Percentiles rank a stretch among this genome's conserved stretches.
Conservation (phyloP, 257 asterid genomes). For the Solanum sejunctum region DNA sequence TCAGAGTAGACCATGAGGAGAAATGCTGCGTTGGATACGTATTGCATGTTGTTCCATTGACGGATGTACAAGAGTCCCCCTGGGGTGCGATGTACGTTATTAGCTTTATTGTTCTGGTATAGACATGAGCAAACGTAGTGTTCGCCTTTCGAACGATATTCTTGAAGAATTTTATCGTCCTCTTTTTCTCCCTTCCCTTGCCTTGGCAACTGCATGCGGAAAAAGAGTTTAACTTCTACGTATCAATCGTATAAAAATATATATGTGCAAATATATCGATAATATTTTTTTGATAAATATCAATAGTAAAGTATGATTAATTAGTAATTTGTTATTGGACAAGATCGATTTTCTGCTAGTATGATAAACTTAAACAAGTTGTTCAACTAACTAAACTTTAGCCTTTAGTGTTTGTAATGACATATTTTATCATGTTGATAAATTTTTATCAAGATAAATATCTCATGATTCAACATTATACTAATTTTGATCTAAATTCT, state of each 20-base stretch:
- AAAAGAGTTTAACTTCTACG: neutral
- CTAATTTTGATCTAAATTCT: neutral
- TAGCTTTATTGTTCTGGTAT: conserved; percentile 38
- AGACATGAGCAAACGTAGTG: conserved; percentile 49
- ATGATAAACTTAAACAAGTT: neutral
- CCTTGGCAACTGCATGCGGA: conserved; percentile 19
- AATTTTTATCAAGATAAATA: too few relatives aligned
- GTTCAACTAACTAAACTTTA: neutral
- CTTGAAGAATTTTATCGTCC: conserved; percentile 16
- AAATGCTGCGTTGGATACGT: conserved; percentile 48
- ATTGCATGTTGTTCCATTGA: conserved; percentile 95
- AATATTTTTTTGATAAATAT: neutral
- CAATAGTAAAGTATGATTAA: neutral
- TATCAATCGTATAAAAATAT: neutral
- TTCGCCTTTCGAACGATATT: conserved; percentile 48
- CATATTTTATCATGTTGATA: too few relatives aligned
- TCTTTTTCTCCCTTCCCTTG: conserved; percentile 18
- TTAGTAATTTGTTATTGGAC: too few relatives aligned
- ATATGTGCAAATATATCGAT: neutral
- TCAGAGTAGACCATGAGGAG: conserved; percentile 45
- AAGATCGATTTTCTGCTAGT: too few relatives aligned
- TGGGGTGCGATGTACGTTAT: conserved; percentile 62
- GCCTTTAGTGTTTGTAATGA: too few relatives aligned
- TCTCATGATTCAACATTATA: neutral
- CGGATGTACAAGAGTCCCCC: conserved; percentile 74